Percentiles rank a stretch among this genome's conserved stretches.
These are phyloP conservation scores for Penicillium odoratum DNA, from an alignment of 495 filamentous ascomycete species.

Conservation along the genomic window DNA sequence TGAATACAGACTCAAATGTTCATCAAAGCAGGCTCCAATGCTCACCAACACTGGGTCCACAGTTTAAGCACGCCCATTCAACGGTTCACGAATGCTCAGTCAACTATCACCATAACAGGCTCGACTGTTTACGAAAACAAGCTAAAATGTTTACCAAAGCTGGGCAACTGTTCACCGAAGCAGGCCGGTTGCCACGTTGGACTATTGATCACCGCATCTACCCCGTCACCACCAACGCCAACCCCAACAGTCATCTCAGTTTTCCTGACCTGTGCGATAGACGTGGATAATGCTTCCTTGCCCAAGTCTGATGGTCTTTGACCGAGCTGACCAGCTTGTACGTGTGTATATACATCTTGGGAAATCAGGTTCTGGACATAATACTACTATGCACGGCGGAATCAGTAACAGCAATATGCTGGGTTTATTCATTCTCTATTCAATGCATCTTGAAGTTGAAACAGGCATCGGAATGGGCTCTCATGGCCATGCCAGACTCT, in stretches of 20 bases:
- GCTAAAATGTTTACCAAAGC: no score
- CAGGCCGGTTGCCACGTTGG: neutral
- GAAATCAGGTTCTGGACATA: neutral
- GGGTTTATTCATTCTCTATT: constrained; percentile 1
- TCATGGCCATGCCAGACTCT: constrained; percentile 1
- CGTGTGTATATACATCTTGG: neutral
- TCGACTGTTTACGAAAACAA: no score
- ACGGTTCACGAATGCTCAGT: neutral
- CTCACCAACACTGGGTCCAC: no score
- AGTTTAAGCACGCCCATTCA: neutral
- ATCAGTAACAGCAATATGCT: neutral
- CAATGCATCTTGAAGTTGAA: neutral
- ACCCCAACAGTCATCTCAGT: no score
- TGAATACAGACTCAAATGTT: no score
- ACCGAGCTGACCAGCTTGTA: no score
- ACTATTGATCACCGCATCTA: neutral
- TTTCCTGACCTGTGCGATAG: no score
- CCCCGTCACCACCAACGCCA: neutral
- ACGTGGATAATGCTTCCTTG: no score
- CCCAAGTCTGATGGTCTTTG: no score
- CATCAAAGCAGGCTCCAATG: no score
- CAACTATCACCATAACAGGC: neutral
- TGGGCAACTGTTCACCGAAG: no score
- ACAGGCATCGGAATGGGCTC: neutral
- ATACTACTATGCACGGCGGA: constrained; percentile 6